Evolutionary conservation across 1,284 basidiomycete species (phyloP), one percentile per base, ranked within the genome.

Genomic region (Malassezia yamatoensis): DNA sequence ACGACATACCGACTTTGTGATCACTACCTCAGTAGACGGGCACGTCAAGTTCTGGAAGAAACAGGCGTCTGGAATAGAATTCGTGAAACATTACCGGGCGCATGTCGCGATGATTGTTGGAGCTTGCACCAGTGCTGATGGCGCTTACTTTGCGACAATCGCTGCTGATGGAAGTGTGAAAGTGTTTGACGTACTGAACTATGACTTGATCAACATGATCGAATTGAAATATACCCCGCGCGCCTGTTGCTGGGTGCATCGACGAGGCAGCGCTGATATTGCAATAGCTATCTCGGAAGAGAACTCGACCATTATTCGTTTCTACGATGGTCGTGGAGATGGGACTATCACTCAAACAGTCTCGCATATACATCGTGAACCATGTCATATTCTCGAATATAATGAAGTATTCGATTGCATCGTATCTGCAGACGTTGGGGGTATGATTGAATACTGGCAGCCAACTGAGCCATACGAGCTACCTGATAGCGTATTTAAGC

Each of bases 141-240:
- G 94, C 0, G 85, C 88, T 65, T 78, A 91, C 38, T 91, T 90
- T 70, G 93, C 93, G 1, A 93, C 85, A 16, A 60, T 77, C 10
- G 74, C 74, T 15, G 72, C 72, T 6, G 77, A 78, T 45, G 74
- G 75, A 4, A 76, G 74, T 32, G 88, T 85, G 39, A 91, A 96
- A 74, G 86, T 98, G 32, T 98, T 96, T 73, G 94, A 99, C 74
- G 90, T 98, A 1, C 81, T 94, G 64, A 96, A 96, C 77, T 94
- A 94, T 75, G 90, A 89, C 89, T 94, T 98, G 87, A 98, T 98
- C 75, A 98, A 96, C 75, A 96, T 96, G 78, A 82, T 99, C 60
- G 88, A 89, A 68, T 79, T 99, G 48, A 84, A 82, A 0, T 96
- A 83, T 71, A 82, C 80, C 15, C 93, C 93, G 5, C 50, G 65